A percentile compares a stretch with the other conserved stretches of the same genome.
These are phyloP conservation scores for Penicillium cinerascens DNA, from an alignment of 495 filamentous ascomycete genomes.

Conservation along the genomic window DNA sequence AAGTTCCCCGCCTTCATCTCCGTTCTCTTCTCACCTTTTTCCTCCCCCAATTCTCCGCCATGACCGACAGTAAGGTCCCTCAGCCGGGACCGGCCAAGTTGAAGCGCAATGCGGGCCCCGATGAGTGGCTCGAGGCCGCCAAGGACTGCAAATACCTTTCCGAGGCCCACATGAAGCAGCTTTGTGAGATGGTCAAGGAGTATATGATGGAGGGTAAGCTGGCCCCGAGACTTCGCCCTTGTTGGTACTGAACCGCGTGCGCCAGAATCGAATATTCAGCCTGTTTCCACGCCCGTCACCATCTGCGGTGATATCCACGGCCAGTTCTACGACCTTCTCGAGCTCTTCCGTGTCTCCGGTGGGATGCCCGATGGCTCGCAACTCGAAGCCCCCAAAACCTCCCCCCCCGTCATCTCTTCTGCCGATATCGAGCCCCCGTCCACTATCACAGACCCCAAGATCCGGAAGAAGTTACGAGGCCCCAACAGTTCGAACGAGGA, in stretches of 20 bases:
- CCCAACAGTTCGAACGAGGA: conserved; percentile 41
- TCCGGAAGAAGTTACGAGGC: conserved; percentile 72
- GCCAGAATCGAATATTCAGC: conserved; percentile 94
- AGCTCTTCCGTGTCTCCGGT: conserved; percentile 93
- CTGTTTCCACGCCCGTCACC: conserved; percentile 93
- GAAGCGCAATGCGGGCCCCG: conserved; percentile 74
- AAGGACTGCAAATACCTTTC: conserved; percentile 96
- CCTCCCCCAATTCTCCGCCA: conserved; percentile 18
- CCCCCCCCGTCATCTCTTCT: conserved; percentile 67
- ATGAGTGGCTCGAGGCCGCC: conserved; percentile 93
- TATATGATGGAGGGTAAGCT: conserved; percentile 88
- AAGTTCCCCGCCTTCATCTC: conserved; percentile 5
- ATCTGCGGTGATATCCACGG: conserved; percentile 98
- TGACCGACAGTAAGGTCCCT: conserved; percentile 62
- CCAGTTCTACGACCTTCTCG: conserved; percentile 97
- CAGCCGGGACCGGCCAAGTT: conserved; percentile 88
- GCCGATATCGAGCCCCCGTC: conserved; percentile 85
- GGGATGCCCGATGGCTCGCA: conserved; percentile 84
- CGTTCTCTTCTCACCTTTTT: conserved; percentile 3
- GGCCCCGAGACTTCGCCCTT: too few relatives aligned
- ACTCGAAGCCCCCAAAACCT: conserved; percentile 59
- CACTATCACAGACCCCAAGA: conserved; percentile 77
- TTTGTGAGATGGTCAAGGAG: conserved; percentile 98
- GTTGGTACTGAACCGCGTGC: background rate
- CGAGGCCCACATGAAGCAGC: conserved; percentile 93